Evolutionary conservation across 306 rosid genomes (phyloP).

Genomic region (Adenanthera pavonina): DNA sequence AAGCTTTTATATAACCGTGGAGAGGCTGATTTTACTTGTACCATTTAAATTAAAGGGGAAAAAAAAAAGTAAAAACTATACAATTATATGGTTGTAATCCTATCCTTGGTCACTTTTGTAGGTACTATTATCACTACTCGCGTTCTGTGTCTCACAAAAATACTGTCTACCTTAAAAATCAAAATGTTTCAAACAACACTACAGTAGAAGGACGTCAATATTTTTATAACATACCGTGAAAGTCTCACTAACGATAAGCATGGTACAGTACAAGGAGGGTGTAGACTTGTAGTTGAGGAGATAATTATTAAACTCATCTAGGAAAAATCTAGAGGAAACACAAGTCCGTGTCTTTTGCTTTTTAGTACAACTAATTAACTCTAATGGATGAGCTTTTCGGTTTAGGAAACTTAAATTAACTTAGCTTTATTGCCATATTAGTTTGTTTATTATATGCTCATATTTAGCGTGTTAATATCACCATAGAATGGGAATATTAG

Average conservation of each 20-base stretch:
- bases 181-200: background rate
- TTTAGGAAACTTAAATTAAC: background rate
- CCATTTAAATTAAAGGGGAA: too few relatives aligned
- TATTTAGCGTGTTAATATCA: background rate
- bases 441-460: background rate
- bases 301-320: background rate
- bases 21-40: too few relatives aligned
- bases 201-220: slow-evolving; percentile 11
- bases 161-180: slow-evolving; percentile 3
- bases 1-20: too few relatives aligned
- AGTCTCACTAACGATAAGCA: background rate
- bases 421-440: background rate
- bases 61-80: too few relatives aligned
- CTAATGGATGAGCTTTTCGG: background rate
- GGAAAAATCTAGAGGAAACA: background rate
- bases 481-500: background rate
- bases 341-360: background rate
- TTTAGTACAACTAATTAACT: background rate
- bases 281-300: background rate
- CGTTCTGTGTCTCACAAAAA: background rate
- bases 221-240: background rate
- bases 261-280: background rate
- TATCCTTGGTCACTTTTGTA: background rate
- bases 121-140: background rate
- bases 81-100: background rate